Percentiles rank a stretch among this genome's conserved stretches.
phyloP scores from a whole-genome alignment of 192 early-diverging fungal genomes.

The Geranomyces variabilis region DNA sequence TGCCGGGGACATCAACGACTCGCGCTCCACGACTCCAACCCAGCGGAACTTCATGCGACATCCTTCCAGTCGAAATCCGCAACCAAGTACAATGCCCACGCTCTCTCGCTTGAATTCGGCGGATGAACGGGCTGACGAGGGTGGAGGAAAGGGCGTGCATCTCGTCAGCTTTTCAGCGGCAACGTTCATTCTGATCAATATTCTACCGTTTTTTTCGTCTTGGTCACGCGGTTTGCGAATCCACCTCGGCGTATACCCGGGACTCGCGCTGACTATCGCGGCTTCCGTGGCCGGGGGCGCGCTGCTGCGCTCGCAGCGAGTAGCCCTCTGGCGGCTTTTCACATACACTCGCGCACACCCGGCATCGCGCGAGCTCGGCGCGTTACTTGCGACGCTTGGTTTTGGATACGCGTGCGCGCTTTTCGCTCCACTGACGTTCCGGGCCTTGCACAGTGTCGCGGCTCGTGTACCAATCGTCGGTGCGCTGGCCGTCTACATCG shows the following conservation, averaged over 20 bases:
- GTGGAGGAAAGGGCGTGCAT: not conserved
- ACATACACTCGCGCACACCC: slow-evolving; percentile 17
- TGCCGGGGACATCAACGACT: not conserved
- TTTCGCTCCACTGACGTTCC: slow-evolving; percentile 19
- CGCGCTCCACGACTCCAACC: slow-evolving; percentile 2
- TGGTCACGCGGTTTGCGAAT: slow-evolving; percentile 15
- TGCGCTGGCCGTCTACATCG: slow-evolving; percentile 11
- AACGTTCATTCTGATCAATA: slow-evolving; percentile 20
- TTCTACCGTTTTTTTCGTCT: slow-evolving; percentile 14
- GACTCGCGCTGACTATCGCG: slow-evolving; percentile 1
- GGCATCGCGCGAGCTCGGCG: slow-evolving; percentile 10
- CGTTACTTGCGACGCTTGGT: slow-evolving; percentile 9
- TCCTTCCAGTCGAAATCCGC: not conserved
- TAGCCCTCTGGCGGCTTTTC: not conserved
- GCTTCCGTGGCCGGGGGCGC: slow-evolving; percentile 10
- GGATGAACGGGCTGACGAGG: not conserved
- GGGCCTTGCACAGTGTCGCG: slow-evolving; percentile 18
- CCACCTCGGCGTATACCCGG: slow-evolving; percentile 19
- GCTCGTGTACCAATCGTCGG: slow-evolving; percentile 17
- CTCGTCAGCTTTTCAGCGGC: slow-evolving; percentile 10
- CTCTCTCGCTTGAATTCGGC: not conserved
- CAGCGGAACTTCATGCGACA: slow-evolving; percentile 5
- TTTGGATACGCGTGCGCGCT: slow-evolving; percentile 14
- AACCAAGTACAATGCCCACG: not conserved
- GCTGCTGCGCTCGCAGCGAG: not conserved